Evolutionary conservation across 441 rosid species (phyloP).

Genomic region (Iberis amara): DNA sequence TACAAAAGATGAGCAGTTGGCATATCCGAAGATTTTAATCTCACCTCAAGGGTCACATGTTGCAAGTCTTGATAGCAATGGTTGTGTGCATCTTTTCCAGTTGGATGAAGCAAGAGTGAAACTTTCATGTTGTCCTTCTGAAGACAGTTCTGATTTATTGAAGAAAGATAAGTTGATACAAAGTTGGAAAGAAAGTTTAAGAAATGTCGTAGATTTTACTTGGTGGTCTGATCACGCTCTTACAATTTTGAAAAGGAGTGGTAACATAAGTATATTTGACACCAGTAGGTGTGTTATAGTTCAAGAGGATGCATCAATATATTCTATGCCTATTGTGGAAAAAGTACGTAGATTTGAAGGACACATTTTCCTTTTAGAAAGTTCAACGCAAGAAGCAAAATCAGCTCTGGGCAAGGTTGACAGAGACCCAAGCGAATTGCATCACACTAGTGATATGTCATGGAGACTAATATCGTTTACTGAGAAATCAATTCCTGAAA

Average conservation of each 20-base stretch:
- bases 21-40: slow-evolving; percentile 69
- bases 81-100: slow-evolving; percentile 59
- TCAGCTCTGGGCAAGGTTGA: slow-evolving; percentile 30
- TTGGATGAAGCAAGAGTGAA: slow-evolving; percentile 42
- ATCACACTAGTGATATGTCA: slow-evolving; percentile 30
- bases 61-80: slow-evolving; percentile 68
- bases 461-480: slow-evolving; percentile 80
- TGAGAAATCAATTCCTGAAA: slow-evolving; percentile 74
- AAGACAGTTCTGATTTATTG: slow-evolving; percentile 34
- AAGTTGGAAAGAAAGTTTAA: slow-evolving; percentile 32
- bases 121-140: slow-evolving; percentile 37
- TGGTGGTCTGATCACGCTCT: slow-evolving; percentile 91
- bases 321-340: slow-evolving; percentile 63
- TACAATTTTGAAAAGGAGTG: slow-evolving; percentile 52
- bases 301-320: slow-evolving; percentile 48
- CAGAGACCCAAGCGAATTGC: slow-evolving; percentile 36
- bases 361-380: slow-evolving; percentile 62
- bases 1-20: slow-evolving; percentile 41
- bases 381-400: slow-evolving; percentile 36
- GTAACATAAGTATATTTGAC: slow-evolving; percentile 55
- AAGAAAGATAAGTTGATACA: slow-evolving; percentile 28
- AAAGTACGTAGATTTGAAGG: slow-evolving; percentile 52
- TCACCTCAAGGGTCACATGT: slow-evolving; percentile 62
- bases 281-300: slow-evolving; percentile 45
- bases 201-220: slow-evolving; percentile 61